Percentiles rank a stretch among this genome's conserved stretches.
Conservation (phyloP, 768 basidiomycete species). For the Tremella mesenterica region DNA sequence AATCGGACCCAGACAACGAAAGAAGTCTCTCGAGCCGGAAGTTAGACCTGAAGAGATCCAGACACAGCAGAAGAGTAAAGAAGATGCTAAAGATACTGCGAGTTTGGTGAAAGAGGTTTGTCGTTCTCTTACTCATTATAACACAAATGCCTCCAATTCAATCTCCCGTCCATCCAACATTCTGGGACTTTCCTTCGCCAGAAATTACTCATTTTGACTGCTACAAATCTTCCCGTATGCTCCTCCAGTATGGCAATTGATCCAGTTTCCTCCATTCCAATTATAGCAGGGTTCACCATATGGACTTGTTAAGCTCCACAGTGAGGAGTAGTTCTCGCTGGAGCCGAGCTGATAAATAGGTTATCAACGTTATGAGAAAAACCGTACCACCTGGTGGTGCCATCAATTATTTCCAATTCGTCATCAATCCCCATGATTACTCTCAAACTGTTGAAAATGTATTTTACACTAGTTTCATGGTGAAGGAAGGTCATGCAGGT, state of each 20-base stretch:
- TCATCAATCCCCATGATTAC: conserved; percentile 83
- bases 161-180: no score
- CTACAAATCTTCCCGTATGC: no score
- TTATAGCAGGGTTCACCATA: no score
- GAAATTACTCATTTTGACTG: no score
- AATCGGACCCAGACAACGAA: conserved; percentile 57
- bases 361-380: conserved; percentile 55
- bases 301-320: no score
- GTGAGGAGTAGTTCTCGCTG: background rate
- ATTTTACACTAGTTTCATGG: conserved; percentile 88
- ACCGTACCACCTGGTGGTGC: conserved; percentile 34
- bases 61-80: background rate
- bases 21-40: conserved; percentile 58
- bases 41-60: conserved; percentile 59
- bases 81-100: conserved; percentile 68
- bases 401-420: conserved; percentile 74
- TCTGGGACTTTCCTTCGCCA: no score
- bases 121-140: background rate
- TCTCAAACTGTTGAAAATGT: conserved; percentile 93
- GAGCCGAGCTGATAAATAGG: conserved; percentile 45
- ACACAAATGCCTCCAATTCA: no score
- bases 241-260: no score
- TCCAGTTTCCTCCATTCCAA: no score
- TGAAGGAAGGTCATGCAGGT: conserved; percentile 59
- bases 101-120: conserved; percentile 70